A percentile compares a stretch with the other conserved stretches of the same genome.
phyloP scores from a whole-genome alignment of 1,139 yeast genomes.

The Suhomyces maxii region DNA sequence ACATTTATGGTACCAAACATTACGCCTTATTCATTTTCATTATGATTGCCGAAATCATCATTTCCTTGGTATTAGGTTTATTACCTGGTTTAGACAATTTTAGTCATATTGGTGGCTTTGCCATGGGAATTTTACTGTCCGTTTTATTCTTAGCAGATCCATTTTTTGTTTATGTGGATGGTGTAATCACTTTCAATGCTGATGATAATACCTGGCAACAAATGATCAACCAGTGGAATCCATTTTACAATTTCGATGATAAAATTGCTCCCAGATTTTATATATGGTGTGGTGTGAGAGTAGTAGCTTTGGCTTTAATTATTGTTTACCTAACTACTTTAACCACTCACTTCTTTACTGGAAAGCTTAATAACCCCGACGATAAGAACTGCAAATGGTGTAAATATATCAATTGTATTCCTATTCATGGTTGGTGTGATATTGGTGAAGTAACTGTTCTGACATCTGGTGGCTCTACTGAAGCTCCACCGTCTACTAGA shows the following conservation, averaged over 20 bases:
- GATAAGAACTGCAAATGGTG: conserved; percentile 59
- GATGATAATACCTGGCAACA: conserved; percentile 42
- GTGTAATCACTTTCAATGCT: conserved; percentile 41
- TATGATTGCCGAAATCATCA: conserved; percentile 56
- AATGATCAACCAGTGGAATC: conserved; percentile 45
- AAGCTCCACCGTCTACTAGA: conserved; percentile 6
- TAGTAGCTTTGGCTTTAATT: conserved; percentile 46
- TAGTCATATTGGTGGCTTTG: conserved; percentile 76
- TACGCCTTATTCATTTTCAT: conserved; percentile 46
- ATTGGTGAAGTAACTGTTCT: conserved; percentile 47
- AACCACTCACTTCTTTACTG: conserved; percentile 44
- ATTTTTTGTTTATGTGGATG: conserved; percentile 44
- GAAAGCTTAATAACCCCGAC: conserved; percentile 14
- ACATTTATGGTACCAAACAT: conserved; percentile 44
- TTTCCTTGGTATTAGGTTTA: conserved; percentile 65
- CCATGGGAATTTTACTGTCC: conserved; percentile 58
- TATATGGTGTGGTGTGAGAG: conserved; percentile 53
- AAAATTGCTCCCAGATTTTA: conserved; percentile 38
- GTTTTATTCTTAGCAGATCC: conserved; percentile 62
- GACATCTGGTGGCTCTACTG: conserved; percentile 8
- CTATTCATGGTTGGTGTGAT: conserved; percentile 75
- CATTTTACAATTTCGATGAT: conserved; percentile 34
- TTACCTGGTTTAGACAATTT: conserved; percentile 77
- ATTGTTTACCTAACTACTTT: conserved; percentile 54
- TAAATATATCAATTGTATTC: conserved; percentile 69